Percentiles rank a stretch among this genome's conserved stretches.
phyloP scores from a whole-genome alignment of 805 yeast genomes.

The Lipomyces yamadae region DNA sequence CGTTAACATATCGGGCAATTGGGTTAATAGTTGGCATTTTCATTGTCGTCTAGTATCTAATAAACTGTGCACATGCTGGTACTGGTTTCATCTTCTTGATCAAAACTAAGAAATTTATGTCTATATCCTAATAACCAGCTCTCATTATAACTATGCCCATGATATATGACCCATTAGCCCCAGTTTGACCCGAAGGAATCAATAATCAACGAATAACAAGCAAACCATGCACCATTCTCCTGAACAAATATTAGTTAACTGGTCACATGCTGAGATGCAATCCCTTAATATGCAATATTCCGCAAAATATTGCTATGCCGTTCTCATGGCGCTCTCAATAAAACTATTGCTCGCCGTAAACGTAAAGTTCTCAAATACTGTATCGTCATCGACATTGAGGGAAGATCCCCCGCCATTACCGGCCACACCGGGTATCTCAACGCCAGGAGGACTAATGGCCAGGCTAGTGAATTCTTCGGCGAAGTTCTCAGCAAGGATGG shows the following conservation, averaged over 20 bases:
- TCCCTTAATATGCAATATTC: no score
- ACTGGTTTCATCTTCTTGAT: neutral
- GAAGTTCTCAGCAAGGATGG: constrained; percentile 82
- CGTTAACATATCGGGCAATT: no score
- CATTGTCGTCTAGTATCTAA: neutral
- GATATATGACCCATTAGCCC: neutral
- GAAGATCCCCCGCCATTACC: neutral
- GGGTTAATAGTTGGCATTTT: neutral
- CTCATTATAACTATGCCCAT: neutral
- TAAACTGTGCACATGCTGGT: neutral
- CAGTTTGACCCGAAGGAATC: neutral
- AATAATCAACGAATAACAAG: neutral
- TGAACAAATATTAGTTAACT: neutral
- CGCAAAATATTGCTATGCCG: neutral
- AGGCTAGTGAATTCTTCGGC: constrained; percentile 77
- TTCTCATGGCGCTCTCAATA: constrained; percentile 32
- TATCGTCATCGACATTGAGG: neutral
- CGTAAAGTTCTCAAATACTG: constrained; percentile 32
- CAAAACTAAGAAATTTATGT: neutral
- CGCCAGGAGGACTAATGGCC: constrained; percentile 46
- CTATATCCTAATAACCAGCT: neutral
- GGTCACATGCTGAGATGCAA: neutral
- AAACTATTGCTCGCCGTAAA: constrained; percentile 36
- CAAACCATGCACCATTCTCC: constrained; percentile 1
- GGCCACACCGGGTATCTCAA: constrained; percentile 17